Evolutionary conservation across 768 basidiomycete species (phyloP), one percentile per base, ranked within the genome.

Genomic region (Hericium coralloides): DNA sequence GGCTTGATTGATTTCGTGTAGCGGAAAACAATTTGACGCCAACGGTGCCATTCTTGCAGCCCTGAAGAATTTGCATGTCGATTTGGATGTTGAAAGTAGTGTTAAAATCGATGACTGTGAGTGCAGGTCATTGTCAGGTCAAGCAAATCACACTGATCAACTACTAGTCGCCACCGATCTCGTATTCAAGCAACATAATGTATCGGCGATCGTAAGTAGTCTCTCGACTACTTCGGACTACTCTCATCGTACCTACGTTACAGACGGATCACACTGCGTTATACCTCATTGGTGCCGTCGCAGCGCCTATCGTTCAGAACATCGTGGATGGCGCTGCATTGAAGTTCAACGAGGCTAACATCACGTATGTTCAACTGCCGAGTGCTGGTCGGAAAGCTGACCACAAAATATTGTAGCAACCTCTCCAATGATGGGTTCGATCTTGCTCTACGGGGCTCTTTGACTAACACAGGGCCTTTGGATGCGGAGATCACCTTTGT

Each of bases 281-380:
- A 23, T 86, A 79, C 69, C 74, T 88, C 52, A 83, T 88, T 41
- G 84, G 85, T n/a, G 84, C 80, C 3, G 83, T 88, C 31, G 83
- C 85, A 43, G 82, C 77, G 17, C 84, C 86, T 14, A 71, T 84
- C 26, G 79, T 82, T 2, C 87, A 87, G 67, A 72, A 76, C 61
- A 75, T 89, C 15, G 85, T 89, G 23, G 77, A 83, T 49, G 74
- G 73, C 18, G 75, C 86, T 0, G 59, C 72, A 5, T 65, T 89
- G 51, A 70, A 72, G 8, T 88, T 87, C 66, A 73, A 64, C 31
- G 71, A 74, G 48, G 87, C 81, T 2, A 79, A 82, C 55, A 83
- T 89, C 62, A 80, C 76, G 78, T 79, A 64, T 3, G 74, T 26
- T 14, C 5, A 2, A 3, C 2, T 26, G 25, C 25, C 25, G 25